A percentile compares a stretch with the other conserved stretches of the same genome.
These are phyloP conservation scores for Arachis hypogaea DNA, from an alignment of 306 rosid species.

Conservation along the genomic window DNA sequence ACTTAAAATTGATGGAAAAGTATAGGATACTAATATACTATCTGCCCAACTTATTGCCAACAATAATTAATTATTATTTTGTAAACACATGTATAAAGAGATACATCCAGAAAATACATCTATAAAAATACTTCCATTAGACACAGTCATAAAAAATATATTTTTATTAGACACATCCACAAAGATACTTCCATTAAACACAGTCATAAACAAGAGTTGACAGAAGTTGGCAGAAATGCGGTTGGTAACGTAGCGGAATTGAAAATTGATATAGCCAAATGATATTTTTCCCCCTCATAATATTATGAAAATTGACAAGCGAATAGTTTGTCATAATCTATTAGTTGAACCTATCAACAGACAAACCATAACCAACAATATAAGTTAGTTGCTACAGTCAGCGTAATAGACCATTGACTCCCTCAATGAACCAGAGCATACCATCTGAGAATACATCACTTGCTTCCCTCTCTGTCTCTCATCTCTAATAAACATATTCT, in stretches of 20 bases:
- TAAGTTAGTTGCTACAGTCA: neutral
- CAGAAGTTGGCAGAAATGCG: too few relatives aligned
- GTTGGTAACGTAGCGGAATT: too few relatives aligned
- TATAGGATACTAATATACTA: too few relatives aligned
- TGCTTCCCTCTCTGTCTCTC: neutral
- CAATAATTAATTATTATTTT: too few relatives aligned
- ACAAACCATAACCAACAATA: conserved; percentile 25
- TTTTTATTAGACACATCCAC: too few relatives aligned
- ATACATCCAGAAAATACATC: too few relatives aligned
- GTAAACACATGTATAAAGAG: too few relatives aligned
- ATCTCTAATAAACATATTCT: conserved; percentile 8
- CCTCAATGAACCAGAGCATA: neutral
- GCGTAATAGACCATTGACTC: conserved; percentile 6
- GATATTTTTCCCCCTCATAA: neutral
- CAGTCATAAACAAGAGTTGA: too few relatives aligned
- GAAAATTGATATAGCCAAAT: neutral
- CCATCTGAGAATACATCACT: conserved; percentile 1
- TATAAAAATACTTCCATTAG: too few relatives aligned
- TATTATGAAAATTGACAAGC: neutral
- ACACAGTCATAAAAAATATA: too few relatives aligned
- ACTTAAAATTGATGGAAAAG: neutral
- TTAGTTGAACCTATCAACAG: neutral
- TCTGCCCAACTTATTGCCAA: too few relatives aligned
- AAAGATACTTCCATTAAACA: too few relatives aligned
- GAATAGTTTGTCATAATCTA: conserved; percentile 6